Evolutionary conservation across 2,329 filamentous ascomycete genomes (phyloP), one percentile per base, ranked within the genome.

Genomic region (Neofusicoccum cordaticola): DNA sequence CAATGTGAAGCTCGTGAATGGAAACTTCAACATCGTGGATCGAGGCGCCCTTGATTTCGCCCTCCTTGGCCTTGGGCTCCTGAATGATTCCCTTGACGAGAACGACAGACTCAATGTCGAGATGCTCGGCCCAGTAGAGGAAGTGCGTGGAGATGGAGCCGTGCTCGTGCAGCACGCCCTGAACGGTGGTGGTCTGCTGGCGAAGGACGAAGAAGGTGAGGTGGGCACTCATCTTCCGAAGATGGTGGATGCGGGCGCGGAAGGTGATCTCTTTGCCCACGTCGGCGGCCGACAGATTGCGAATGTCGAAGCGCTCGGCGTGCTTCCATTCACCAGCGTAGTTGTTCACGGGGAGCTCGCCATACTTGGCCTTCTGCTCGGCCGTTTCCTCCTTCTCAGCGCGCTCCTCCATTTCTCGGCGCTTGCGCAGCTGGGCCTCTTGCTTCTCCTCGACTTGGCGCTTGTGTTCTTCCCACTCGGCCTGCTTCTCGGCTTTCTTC

Each of bases 141-240:
- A 97, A 94, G 71, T 90, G 85, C 65, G 87, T 84, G 1, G 90
- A 89, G 11, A 90, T 83, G 53, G 82, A 81, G 6, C 86, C 85
- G 68, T 87, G 81, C 68, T 85, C 81, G 66, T 86, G 81, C 45
- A 97, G 81, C 2, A 97, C 91, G 67, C 92, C 93, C 77, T 97
- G 93, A 60, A 97, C 86, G 27, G 92, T 95, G 68, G 86, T 84
- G 12, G 90, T 88, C 78, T 93, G 90, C 78, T 97, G 92, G 63
- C 93, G 89, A 73, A 97, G 90, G 65, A 96, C 85, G 48, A 97
- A 81, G 77, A 97, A 97, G 71, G 92, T 91, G 39, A 97, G 83
- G 69, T 90, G 89, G 70, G 91, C 85, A 73, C 92, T 94, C 80
- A 97, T 85, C 70, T 90, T 89, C 52, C 93, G 88, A 65, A 95